These are phyloP conservation scores for Trichosporon ovoides DNA, from an alignment of 1,284 basidiomycete species.

Conservation along the genomic window DNA sequence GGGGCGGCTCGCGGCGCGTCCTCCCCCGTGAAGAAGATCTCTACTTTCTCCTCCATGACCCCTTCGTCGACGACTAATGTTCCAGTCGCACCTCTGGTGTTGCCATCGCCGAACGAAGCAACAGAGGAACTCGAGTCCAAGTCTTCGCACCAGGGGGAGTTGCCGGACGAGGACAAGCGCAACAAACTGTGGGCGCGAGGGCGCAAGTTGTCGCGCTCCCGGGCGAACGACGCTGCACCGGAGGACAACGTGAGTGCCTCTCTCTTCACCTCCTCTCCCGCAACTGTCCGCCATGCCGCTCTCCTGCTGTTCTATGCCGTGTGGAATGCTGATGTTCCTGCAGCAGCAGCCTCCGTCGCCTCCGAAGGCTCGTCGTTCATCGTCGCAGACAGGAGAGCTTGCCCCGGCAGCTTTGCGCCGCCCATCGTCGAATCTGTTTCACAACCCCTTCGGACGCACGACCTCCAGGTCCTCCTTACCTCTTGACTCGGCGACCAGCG, in stretches of 20 bases:
- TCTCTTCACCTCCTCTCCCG: not conserved
- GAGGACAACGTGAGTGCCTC: conserved; percentile 2
- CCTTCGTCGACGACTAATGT: conserved; percentile 3
- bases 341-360: conserved; percentile 10
- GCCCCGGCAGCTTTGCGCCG: conserved; percentile 19
- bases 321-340: conserved; percentile 3
- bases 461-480: conserved; percentile 19
- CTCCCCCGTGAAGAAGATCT: conserved; percentile 3
- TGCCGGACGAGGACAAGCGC: conserved; percentile 2
- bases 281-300: not conserved
- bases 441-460: conserved; percentile 37
- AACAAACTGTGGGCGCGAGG: conserved; percentile 1
- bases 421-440: conserved; percentile 36
- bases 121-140: not conserved
- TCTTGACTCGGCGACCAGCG: not conserved
- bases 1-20: not conserved
- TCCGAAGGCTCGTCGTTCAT: not conserved
- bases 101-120: not conserved
- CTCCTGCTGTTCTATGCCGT: not conserved
- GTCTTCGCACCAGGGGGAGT: not conserved
- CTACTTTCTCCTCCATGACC: not conserved
- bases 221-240: not conserved
- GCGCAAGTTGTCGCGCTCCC: conserved; percentile 1
- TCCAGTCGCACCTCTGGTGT: not conserved
- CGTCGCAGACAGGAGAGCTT: not conserved